These are phyloP conservation scores for Thelonectria blattea DNA, from an alignment of 2,329 filamentous ascomycete genomes.

Conservation along the genomic window DNA sequence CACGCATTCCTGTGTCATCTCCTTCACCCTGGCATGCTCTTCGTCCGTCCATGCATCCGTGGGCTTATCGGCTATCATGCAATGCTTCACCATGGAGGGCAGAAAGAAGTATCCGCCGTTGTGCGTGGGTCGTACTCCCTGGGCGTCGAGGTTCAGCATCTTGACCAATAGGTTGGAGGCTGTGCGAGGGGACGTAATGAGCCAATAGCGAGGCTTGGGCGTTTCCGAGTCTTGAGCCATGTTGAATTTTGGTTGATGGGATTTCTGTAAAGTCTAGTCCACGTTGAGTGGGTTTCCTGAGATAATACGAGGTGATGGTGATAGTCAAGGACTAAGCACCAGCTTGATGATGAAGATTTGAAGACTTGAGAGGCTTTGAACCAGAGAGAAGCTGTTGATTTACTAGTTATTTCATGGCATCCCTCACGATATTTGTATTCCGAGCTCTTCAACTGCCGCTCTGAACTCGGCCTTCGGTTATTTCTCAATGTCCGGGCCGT, in stretches of 20 bases:
- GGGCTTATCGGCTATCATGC: conserved; percentile 6
- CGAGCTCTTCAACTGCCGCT: too few relatives aligned
- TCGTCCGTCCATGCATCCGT: conserved; percentile 26
- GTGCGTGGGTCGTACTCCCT: conserved; percentile 22
- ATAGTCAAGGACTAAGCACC: too few relatives aligned
- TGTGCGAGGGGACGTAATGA: conserved; percentile 28
- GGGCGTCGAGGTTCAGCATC: conserved; percentile 28
- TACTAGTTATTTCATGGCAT: neutral
- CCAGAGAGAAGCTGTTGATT: neutral
- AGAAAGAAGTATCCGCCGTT: conserved; percentile 32
- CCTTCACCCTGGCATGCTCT: neutral
- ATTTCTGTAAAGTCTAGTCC: neutral
- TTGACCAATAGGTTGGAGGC: conserved; percentile 30
- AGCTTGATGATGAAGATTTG: neutral
- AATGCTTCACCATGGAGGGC: conserved; percentile 6
- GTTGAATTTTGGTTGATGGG: neutral
- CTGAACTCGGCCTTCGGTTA: conserved; percentile 22
- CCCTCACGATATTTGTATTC: neutral
- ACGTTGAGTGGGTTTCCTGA: neutral
- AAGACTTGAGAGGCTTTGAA: neutral
- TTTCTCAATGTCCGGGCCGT: conserved; percentile 13
- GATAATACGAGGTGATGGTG: too few relatives aligned
- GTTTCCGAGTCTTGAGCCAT: conserved; percentile 22
- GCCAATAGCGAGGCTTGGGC: conserved; percentile 24
- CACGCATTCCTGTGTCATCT: conserved; percentile 11